Base-by-base conservation (phyloP, 2,329 filamentous ascomycete genomes). In the Didymellaceae sp. region DNA sequence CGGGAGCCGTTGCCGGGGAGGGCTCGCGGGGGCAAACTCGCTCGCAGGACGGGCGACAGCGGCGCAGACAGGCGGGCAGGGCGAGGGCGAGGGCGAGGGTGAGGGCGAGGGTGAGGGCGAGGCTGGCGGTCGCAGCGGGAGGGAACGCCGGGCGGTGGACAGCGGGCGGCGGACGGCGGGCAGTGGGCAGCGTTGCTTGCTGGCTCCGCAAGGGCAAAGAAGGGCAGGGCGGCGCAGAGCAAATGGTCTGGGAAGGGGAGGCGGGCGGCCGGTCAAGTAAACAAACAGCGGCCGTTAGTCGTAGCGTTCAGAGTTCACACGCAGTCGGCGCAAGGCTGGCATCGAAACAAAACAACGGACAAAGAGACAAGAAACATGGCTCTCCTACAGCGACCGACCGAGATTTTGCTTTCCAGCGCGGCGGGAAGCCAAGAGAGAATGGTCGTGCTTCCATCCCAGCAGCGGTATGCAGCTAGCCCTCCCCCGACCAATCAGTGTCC, bases 381-480 rank as follows among this genome's bases (percentile, higher is more conserved):
- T 52, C 34, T 46, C 31, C 22, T 35, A 16, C 30, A 42, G 42
- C 48, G 48, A 40, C 48, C 37, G 48, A 42, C 48, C 42, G 48
- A 52, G 48, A 52, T 52, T 52, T 52, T 52, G 48, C 48, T 52
- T 42, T 52, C 48, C 48, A 52, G 37, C 48, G 42, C 42, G 48
- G 48, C 48, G 48, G 48, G 48, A 46, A 42, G 48, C 48, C 48
- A 52, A 52, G 48, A 21, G 24, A 25, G 30, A 33, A 37, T 46
- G 48, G 41, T 52, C 48, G 43, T 46, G 48, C 48, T 37, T 40
- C 24, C 38, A 52, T 46, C 42, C 48, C 42, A 45, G 42, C 48
- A 31, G 35, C 48, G 42, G 48, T 44, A 41, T 45, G 48, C 41
- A 44, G 42, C 43, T 38, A 45, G 13, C 31, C 4, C 17, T 21